Percentiles rank a stretch among this genome's conserved stretches.
phyloP scores from a whole-genome alignment of 2,329 filamentous ascomycete genomes.

The Alternaria sp. region DNA sequence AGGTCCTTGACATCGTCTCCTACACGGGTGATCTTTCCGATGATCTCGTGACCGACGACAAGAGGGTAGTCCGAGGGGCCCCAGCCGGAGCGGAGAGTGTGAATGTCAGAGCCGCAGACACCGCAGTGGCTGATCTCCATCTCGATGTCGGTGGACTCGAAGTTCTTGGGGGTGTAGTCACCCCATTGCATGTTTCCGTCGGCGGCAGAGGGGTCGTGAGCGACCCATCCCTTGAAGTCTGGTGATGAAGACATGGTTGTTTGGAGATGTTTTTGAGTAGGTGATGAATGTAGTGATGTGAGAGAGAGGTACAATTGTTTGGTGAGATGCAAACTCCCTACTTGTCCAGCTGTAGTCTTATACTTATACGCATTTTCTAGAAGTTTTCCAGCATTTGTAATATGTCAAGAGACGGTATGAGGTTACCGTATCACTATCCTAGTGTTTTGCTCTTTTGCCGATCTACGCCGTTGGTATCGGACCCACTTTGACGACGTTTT shows the following conservation, averaged over 20 bases:
- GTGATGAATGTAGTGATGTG: neutral
- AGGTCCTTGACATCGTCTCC: conserved; percentile 59
- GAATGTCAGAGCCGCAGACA: conserved; percentile 48
- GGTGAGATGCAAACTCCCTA: neutral
- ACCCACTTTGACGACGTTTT: conserved; percentile 27
- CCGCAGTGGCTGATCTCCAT: conserved; percentile 53
- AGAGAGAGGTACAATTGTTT: neutral
- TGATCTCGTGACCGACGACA: conserved; percentile 54
- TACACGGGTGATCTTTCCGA: conserved; percentile 50
- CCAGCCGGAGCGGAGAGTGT: conserved; percentile 54
- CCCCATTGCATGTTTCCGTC: conserved; percentile 66
- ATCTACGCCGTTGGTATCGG: conserved; percentile 28
- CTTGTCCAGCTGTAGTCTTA: neutral
- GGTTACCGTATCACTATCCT: conserved; percentile 13
- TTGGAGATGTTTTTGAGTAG: neutral
- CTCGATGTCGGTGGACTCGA: conserved; percentile 72
- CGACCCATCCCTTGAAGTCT: conserved; percentile 66
- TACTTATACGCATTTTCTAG: conserved; percentile 7
- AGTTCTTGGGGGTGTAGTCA: conserved; percentile 53
- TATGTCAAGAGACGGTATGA: conserved; percentile 20
- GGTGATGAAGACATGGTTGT: conserved; percentile 32
- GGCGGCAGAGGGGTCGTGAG: conserved; percentile 58
- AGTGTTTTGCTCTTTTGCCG: conserved; percentile 37
- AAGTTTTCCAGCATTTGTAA: conserved; percentile 32
- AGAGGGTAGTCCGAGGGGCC: conserved; percentile 60